Evolutionary conservation across 768 basidiomycete genomes (phyloP), one percentile per base, ranked within the genome.

Genomic region (Tulasnella sp.): DNA sequence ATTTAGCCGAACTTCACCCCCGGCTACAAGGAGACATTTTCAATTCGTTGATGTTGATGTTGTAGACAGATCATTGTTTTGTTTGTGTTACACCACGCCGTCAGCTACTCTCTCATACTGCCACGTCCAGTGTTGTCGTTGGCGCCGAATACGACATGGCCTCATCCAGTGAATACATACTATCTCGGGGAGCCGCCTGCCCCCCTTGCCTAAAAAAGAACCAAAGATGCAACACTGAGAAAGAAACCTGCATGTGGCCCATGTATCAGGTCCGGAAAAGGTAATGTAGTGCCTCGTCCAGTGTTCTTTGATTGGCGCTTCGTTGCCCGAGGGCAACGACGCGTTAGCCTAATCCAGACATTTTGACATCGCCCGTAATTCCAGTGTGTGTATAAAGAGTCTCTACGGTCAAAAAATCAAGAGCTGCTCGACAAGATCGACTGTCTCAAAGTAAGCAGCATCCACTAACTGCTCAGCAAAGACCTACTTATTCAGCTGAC

Each of bases 321-420:
- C 8, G 19, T 42, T 10, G n/a, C 27, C 39, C 72, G 21, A 39
- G 19, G 31, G 24, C 24, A n/a, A 42, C 8, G 21, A 68, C 62
- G 58, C 10, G 27, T 77, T 58, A 36, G 19, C 39, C 71, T 44
- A 79, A 68, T 68, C 34, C 34, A 14, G 34, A n/a, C 3, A 5
- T 68, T 4, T 68, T 68, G 21, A 31, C 62, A 68, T 68, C 27
- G 62, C 27, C 27, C 5, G 2, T 68, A 8, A 68, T 24, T 68
- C 34, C 62, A 68, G 78, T 79, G 78, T 44, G 42, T 79, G 38
- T 79, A 79, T 68, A 62, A 39, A 39, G 76, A 77, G 36, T 38
- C 76, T 52, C 76, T 39, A 9, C 38, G 40, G 27, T 56, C 76
- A 39, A 46, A 56, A 19, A 1, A 46, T 36, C 76, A 77, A 52